phyloP scores from a whole-genome alignment of 176 grass and related monocot genomes.

The Paspalum notatum region DNA sequence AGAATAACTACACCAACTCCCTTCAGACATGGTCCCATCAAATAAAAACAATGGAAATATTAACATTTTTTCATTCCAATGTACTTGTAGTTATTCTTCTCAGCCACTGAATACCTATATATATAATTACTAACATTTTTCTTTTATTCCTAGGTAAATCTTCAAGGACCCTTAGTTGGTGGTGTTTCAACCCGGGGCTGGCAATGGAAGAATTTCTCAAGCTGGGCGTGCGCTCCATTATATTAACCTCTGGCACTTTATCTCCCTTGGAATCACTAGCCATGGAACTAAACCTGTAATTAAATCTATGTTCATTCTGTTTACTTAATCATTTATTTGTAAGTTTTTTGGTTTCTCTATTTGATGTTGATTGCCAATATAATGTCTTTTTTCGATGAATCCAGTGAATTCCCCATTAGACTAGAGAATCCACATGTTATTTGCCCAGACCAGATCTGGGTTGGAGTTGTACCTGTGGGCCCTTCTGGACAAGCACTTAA shows the following conservation, averaged over 20 bases:
- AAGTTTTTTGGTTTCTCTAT: conserved; percentile 27
- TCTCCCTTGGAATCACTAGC: conserved; percentile 94
- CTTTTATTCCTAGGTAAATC: conserved; percentile 61
- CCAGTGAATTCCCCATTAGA: conserved; percentile 92
- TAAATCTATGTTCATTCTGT: conserved; percentile 34
- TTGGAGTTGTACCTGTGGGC: conserved; percentile 84
- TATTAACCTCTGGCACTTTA: conserved; percentile 99
- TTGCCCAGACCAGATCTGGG: conserved; percentile 87
- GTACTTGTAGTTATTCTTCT: conserved; percentile 20
- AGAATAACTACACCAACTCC: conserved; percentile 20
- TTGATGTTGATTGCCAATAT: conserved; percentile 23
- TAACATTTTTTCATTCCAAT: conserved; percentile 5
- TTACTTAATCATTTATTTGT: conserved; percentile 34
- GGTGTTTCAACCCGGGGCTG: conserved; percentile 97
- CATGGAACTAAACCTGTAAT: conserved; percentile 94
- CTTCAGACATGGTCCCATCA: conserved; percentile 7
- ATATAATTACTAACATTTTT: conserved; percentile 30
- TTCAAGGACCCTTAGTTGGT: conserved; percentile 95
- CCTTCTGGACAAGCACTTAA: conserved; percentile 94
- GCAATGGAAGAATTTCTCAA: conserved; percentile 94
- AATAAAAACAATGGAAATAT: conserved; percentile 24
- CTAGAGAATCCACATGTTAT: conserved; percentile 98
- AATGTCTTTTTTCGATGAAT: conserved; percentile 46
- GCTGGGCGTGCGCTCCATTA: conserved; percentile 80
- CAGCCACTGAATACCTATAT: conserved; percentile 11